Conservation (phyloP, 163 green algal genomes). For the Coccomyxa subellipsoidea region DNA sequence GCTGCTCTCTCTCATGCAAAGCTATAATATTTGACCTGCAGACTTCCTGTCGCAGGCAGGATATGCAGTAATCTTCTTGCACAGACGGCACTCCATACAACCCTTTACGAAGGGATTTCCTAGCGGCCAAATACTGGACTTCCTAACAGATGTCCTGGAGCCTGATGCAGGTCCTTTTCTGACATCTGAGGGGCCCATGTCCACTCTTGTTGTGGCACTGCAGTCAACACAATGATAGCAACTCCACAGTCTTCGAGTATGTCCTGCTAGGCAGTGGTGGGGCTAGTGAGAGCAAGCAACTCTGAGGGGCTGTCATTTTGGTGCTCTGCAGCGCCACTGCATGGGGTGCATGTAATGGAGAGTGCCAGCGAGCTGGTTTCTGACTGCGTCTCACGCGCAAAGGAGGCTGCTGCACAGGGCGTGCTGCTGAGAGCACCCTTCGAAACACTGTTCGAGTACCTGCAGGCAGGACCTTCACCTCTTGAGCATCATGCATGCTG, state of each 20-base stretch:
- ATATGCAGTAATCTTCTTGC: slow-evolving; percentile 93
- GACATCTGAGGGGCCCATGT: too few relatives aligned
- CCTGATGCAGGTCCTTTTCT: not conserved
- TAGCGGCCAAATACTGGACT: slow-evolving; percentile 29
- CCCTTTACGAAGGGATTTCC: slow-evolving; percentile 69
- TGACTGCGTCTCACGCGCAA: not conserved
- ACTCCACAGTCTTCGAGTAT: too few relatives aligned
- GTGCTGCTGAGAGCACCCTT: slow-evolving; percentile 79
- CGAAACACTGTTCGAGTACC: slow-evolving; percentile 96
- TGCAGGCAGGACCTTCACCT: slow-evolving; percentile 50
- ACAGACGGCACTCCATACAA: slow-evolving; percentile 73
- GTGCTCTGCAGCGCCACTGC: not conserved
- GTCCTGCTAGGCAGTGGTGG: too few relatives aligned
- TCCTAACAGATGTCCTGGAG: slow-evolving; percentile 21
- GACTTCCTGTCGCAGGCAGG: slow-evolving; percentile 61
- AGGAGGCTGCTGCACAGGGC: slow-evolving; percentile 21
- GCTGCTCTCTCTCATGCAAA: too few relatives aligned
- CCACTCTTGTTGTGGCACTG: too few relatives aligned
- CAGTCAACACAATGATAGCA: too few relatives aligned
- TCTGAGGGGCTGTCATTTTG: not conserved
- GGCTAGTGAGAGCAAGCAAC: too few relatives aligned
- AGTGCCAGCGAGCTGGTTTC: not conserved
- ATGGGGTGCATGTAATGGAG: not conserved
- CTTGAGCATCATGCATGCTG: not conserved
- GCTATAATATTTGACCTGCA: too few relatives aligned